Base-by-base conservation (phyloP, 2,329 filamentous ascomycete genomes). In the Colletotrichum eremochloae region DNA sequence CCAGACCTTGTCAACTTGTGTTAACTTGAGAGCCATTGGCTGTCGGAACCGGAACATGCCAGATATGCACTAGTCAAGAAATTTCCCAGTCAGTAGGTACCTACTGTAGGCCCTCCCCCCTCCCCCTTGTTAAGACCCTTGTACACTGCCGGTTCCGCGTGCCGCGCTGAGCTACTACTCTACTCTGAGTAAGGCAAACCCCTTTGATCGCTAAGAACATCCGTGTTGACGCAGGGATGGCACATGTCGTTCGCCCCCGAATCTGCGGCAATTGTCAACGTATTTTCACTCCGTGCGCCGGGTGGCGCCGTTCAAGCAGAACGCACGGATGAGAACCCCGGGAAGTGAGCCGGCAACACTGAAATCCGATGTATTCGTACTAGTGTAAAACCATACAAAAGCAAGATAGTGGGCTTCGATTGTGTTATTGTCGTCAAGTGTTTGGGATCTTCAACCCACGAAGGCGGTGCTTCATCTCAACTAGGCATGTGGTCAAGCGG, bases 301-400 rank as follows among this genome's bases (percentile, higher is more conserved):
- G 55, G 53, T 2, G 46, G n/a, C 24, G 50, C 46, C n/a, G 14
- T 42, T 5, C 12, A 42, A 29, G 53, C 46, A 66, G 20, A 57
- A 50, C 36, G 66, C 24, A 24, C 53, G 66, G 14, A 57, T 63
- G 60, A 36, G 55, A 44, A 9, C 48, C 40, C 31, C 18, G 0
- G 24, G 24, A 24, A 24, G 31, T 36, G 70, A 72, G 70, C 65
- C 70, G 65, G 38, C 29, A 65, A 65, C 70, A 66, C 66, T 70
- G 70, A 20, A 55, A 56, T 40, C 3, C 38, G 46, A 29, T 33
- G 48, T 44, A 24, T 24, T 24, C 24, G 24, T 24, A 24, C 24
- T 24, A 24, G 24, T 24, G 24, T 24, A 24, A 24, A 24, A 24
- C 24, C 24, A 24, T 24, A 24, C 24, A 24, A 24, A 12, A 4